Base-by-base conservation (phyloP, 139 green algal species). In the Marvania coccoides region DNA sequence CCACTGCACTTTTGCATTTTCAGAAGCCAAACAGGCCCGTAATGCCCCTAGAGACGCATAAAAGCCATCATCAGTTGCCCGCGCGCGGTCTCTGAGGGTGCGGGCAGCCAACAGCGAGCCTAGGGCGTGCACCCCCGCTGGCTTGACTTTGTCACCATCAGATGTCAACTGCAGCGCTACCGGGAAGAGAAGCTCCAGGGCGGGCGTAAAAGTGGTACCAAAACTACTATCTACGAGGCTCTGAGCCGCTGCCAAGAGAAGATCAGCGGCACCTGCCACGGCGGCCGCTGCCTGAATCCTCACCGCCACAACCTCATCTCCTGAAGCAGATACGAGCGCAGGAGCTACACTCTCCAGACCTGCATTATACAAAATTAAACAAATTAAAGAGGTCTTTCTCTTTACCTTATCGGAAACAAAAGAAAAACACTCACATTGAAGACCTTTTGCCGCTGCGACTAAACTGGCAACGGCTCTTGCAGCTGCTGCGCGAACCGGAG, bases 401-500 rank as follows among this genome's bases (percentile, higher is more conserved):
- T n/a, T n/a, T n/a, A n/a, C n/a, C n/a, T n/a, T n/a, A n/a, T n/a
- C n/a, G n/a, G n/a, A n/a, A n/a, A n/a, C n/a, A n/a, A 31, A 31
- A 35, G 31, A 40, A 56, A 13, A 24, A 13, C 10, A 19, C 14
- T 56, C 28, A 19, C 46, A 15, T 13, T 9, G 14, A 15, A 30
- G 46, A 13, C 10, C 23, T 9, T 19, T 56, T 13, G 10, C 12
- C 10, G 12, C 12, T 35, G 55, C 55, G 30, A 23, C 61, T 58
- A 1, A 71, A 40, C 26, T 39, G 39, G 13, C 77, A 72, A 10
- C 77, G 47, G 9, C 60, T 48, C 42, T 84, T 84, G 67, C 69
- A 1, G 70, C 81, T 2, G 78, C 81, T 15, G 78, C 72, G 26
- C 75, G 72, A 3, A 63, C 72, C 3, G 75, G 75, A 14, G 78